These are phyloP conservation scores for Solanum sparsipilum DNA, from an alignment of 257 asterid genomes.

Conservation along the genomic window DNA sequence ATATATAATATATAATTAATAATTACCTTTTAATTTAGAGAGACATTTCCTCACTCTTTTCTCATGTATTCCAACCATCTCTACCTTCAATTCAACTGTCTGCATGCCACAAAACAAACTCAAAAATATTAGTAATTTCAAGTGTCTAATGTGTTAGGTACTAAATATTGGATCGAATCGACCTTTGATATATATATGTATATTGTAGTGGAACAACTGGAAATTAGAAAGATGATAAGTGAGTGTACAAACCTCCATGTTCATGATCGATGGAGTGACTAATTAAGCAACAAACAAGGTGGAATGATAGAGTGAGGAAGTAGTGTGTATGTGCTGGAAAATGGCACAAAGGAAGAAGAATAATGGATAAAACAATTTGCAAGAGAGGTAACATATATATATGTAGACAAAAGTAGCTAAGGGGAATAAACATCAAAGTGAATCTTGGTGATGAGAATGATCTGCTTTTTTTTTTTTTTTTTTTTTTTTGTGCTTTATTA, in stretches of 20 bases:
- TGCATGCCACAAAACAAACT: slow-evolving; percentile 2
- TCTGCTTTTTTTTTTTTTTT: not conserved
- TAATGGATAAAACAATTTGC: not conserved
- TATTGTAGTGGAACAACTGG: not conserved
- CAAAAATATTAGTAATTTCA: no score
- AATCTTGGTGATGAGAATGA: slow-evolving; percentile 16
- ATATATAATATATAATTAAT: no score
- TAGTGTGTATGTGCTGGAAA: not conserved
- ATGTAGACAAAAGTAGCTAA: not conserved
- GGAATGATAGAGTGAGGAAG: not conserved
- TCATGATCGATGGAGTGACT: not conserved
- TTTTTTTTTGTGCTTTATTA: slow-evolving; percentile 12
- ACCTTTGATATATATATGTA: not conserved
- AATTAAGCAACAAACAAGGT: not conserved
- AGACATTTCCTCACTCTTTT: slow-evolving; percentile 37
- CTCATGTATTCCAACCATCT: slow-evolving; percentile 42
- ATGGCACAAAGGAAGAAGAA: not conserved
- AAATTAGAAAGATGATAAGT: not conserved
- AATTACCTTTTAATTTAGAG: slow-evolving; percentile 26
- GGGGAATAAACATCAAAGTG: slow-evolving; percentile 16
- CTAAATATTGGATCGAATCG: not conserved
- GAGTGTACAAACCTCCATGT: not conserved
- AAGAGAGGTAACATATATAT: not conserved
- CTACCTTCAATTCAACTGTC: slow-evolving; percentile 42
- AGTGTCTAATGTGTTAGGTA: no score